phyloP scores from a whole-genome alignment of 306 rosid genomes.

The Chamaecrista fasciculata region DNA sequence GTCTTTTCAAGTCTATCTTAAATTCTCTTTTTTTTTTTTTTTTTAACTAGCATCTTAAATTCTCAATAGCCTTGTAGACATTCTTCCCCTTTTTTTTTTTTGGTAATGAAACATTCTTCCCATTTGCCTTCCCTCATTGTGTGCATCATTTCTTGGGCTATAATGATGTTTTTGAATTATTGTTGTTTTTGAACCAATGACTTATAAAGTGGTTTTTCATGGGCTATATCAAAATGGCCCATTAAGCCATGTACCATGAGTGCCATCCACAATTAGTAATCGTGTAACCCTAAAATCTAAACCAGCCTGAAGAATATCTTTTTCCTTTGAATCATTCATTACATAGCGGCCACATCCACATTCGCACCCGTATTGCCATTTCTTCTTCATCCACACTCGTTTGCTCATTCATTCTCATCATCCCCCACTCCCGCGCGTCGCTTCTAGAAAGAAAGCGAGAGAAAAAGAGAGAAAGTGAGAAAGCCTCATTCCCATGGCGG shows the following conservation, averaged over 20 bases:
- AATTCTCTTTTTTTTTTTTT: too few relatives aligned
- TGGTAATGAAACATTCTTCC: too few relatives aligned
- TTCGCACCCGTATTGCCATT: background rate
- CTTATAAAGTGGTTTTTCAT: background rate
- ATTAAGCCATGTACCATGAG: background rate
- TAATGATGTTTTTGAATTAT: too few relatives aligned
- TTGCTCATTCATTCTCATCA: background rate
- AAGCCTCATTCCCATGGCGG: conserved; percentile 53
- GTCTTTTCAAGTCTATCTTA: too few relatives aligned
- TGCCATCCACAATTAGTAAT: background rate
- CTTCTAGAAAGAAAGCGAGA: background rate
- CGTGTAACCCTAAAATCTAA: background rate
- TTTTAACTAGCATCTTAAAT: too few relatives aligned
- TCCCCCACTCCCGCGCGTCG: background rate
- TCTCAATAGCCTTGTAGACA: too few relatives aligned
- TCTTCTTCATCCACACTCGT: background rate
- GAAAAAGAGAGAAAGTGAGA: background rate
- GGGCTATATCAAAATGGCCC: background rate
- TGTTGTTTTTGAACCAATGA: too few relatives aligned
- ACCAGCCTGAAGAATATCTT: background rate
- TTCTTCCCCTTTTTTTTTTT: too few relatives aligned
- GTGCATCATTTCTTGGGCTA: too few relatives aligned
- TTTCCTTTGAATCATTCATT: background rate
- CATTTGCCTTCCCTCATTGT: too few relatives aligned
- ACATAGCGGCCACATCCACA: background rate